Evolutionary conservation across 2,329 filamentous ascomycete species (phyloP), one percentile per base, ranked within the genome.

Genomic region (Aspergillus amoenus): DNA sequence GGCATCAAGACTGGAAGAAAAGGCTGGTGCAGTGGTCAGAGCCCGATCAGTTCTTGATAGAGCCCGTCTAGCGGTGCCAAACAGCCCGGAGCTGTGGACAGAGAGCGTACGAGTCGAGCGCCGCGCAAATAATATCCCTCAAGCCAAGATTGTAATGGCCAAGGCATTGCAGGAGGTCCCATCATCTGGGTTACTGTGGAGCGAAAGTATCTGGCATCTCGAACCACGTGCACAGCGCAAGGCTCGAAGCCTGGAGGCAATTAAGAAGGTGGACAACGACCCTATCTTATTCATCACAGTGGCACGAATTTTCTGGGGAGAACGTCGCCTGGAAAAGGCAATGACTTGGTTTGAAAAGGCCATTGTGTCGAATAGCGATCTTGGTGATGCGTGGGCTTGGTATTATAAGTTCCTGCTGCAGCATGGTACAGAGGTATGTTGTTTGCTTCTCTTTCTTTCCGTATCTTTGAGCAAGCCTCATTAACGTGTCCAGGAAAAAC

Each of bases 311-410:
- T 97, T 99, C 78, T 99, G 94, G 94, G 87, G 85, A 9, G 94
- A 99, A 77, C 84, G 94, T 55, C 88, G 88, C 70, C 82, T 99
- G 22, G 94, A 97, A 65, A 96, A 97, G 74, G 93, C 94, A 3
- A 89, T 93, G 75, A 93, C 86, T 63, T 99, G 94, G 94, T 99
- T 99, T 73, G 92, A 97, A 76, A 96, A 96, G 76, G 94, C 94
- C 0, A 87, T 97, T 55, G 82, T 96, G 53, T 80, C 94, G 12
- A 92, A 99, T 69, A 86, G 88, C 37, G 93, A 97, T 72, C 79
- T 86, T 50, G 94, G 94, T 50, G 95, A 99, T 78, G 90, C 87
- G 11, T 99, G 95, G 95, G 93, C 92, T 18, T 99, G 93, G 93
- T 99, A 97, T 75, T 94, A 92, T 75, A 93, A 93, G 74, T 99